These are phyloP conservation scores for Stereocaulon alpinum DNA, from an alignment of 495 filamentous ascomycete genomes.

Conservation along the genomic window DNA sequence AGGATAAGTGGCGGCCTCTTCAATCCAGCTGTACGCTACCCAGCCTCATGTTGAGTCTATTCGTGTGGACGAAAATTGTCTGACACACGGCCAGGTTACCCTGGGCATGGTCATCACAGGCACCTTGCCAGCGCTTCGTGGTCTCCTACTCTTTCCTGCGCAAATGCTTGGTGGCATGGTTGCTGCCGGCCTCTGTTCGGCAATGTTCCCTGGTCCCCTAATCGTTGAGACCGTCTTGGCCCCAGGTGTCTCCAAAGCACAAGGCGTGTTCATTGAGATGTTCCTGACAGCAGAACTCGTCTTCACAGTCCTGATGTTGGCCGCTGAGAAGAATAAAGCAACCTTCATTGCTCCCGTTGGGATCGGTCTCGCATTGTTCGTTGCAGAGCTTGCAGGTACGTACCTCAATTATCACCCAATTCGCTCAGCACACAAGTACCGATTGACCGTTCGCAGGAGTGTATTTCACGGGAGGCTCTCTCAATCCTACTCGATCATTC, in stretches of 20 bases:
- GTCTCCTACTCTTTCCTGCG: constrained; percentile 27
- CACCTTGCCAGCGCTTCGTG: constrained; percentile 26
- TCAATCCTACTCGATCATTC: constrained; percentile 65
- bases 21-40: constrained; percentile 54
- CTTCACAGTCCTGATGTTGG: constrained; percentile 35
- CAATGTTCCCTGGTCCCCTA: constrained; percentile 28
- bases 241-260: constrained; percentile 24
- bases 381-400: constrained; percentile 54
- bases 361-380: constrained; percentile 64
- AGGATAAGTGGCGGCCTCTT: constrained; percentile 71
- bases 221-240: constrained; percentile 24
- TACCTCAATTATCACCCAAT: background rate
- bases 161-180: constrained; percentile 31
- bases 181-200: constrained; percentile 28
- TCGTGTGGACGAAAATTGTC: background rate
- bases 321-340: constrained; percentile 25
- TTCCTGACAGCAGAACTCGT: constrained; percentile 32
- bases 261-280: constrained; percentile 32
- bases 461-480: constrained; percentile 59
- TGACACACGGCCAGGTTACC: constrained; percentile 24
- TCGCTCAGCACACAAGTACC: background rate
- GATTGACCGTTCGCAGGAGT: constrained; percentile 36
- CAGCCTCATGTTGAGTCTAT: too few species aligned
- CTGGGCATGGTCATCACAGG: constrained; percentile 38
- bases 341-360: constrained; percentile 49